Base-by-base conservation (phyloP, 805 yeast species). In the Torulaspora indica region DNA sequence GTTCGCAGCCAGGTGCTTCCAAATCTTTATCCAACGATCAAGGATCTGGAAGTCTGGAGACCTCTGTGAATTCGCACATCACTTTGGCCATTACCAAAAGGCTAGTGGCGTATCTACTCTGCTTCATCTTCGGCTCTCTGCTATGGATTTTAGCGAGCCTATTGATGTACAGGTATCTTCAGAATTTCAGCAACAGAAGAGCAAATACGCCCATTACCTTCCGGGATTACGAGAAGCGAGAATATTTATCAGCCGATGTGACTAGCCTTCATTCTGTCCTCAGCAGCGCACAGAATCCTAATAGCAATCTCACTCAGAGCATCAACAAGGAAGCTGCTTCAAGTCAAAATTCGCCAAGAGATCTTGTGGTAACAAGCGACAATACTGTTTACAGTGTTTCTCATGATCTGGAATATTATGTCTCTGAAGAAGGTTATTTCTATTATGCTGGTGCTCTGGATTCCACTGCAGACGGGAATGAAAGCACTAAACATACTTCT, bases 341-440 rank as follows among this genome's bases (percentile, higher is more conserved):
- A 28, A 27, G 27, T 20, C 18, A 9, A 9, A 9, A 35, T 3
- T 32, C 36, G 9, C 40, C 45, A 8, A 45, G 51, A 18, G 58
- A 53, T 30, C 43, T 56, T 13, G 25, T 51, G 17, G 30, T 47
- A n/a, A 47, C 54, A 6, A 52, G 52, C 2, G 54, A 49, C 10
- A 51, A 49, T n/a, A 45, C 52, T 5, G 48, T 52, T 2, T 58
- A 53, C 45, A 56, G 54, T 20, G 44, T 43, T 2, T 38, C 52
- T 15, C 56, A 53, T 24, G 60, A 55, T 7, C 35, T 60, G 14
- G 50, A 49, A n/a, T 60, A 59, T 38, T 48, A 23, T 10, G 47
- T 59, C 6, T 61, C 50, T 18, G 46, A 42, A 13, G 55, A 56
- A 18, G 65, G 65, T 2, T 54, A 54, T 34, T 57, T 51, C 31